These are phyloP conservation scores for Mucor piriformis DNA, from an alignment of 371 early-diverging fungal species.

Conservation along the genomic window DNA sequence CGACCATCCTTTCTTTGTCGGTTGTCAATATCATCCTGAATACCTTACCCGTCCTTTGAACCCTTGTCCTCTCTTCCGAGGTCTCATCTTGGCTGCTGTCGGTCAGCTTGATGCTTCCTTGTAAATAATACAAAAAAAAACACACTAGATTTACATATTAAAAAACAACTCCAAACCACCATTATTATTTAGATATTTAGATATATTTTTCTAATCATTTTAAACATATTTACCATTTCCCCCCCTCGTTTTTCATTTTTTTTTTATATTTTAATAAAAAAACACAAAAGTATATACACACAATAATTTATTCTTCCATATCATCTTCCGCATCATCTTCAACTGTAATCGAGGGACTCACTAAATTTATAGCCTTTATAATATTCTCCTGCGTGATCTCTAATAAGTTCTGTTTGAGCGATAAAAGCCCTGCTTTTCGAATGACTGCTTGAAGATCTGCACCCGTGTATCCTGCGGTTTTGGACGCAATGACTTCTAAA, in stretches of 20 bases:
- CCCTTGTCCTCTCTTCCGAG: slow-evolving; percentile 94
- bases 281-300: neutral
- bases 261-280: neutral
- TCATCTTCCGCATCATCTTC: neutral
- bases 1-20: slow-evolving; percentile 97
- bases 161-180: neutral
- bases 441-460: slow-evolving; percentile 84
- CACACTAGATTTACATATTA: slow-evolving; percentile 8
- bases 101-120: slow-evolving; percentile 45
- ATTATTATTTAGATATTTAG: slow-evolving; percentile 8
- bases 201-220: neutral
- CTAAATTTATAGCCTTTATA: slow-evolving; percentile 12
- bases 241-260: neutral
- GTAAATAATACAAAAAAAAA: slow-evolving; percentile 9
- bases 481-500: slow-evolving; percentile 49
- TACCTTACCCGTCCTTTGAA: slow-evolving; percentile 93
- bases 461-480: slow-evolving; percentile 70
- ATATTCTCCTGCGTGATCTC: slow-evolving; percentile 16
- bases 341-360: slow-evolving; percentile 15
- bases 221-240: neutral
- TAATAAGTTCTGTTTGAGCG: slow-evolving; percentile 32
- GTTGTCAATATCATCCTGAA: slow-evolving; percentile 99
- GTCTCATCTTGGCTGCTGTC: slow-evolving; percentile 87
- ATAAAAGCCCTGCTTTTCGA: slow-evolving; percentile 75
- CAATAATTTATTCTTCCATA: slow-evolving; percentile 2